Evolutionary conservation across 73 alveolate species (phyloP).

Genomic region (Urostyla sp.): DNA sequence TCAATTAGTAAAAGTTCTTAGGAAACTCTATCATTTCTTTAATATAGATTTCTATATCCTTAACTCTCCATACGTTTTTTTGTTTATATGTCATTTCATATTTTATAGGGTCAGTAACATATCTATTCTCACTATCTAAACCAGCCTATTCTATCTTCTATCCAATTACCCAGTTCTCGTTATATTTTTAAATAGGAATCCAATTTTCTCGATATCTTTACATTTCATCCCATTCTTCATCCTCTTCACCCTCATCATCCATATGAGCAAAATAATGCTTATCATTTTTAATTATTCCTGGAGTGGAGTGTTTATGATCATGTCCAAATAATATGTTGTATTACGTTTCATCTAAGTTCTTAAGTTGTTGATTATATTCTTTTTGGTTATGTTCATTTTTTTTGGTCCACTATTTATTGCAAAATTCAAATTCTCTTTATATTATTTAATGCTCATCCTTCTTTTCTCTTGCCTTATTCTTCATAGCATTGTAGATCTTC

Average conservation of each 20-base stretch:
- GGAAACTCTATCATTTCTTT: slow-evolving; percentile 31
- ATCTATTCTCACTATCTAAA: neutral
- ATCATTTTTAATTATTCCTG: slow-evolving; percentile 26
- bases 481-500: slow-evolving; percentile 35
- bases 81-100: slow-evolving; percentile 33
- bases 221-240: slow-evolving; percentile 54
- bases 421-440: neutral
- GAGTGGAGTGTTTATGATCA: slow-evolving; percentile 16
- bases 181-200: neutral
- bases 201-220: slow-evolving; percentile 25
- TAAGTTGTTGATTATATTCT: slow-evolving; percentile 13
- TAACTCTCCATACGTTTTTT: slow-evolving; percentile 36
- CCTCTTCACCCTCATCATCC: slow-evolving; percentile 3
- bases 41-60: slow-evolving; percentile 28
- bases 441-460: slow-evolving; percentile 5
- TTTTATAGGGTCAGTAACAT: slow-evolving; percentile 1
- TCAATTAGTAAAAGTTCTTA: slow-evolving; percentile 11
- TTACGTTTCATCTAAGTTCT: slow-evolving; percentile 1
- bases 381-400: slow-evolving; percentile 1
- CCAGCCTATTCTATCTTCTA: neutral
- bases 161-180: slow-evolving; percentile 23
- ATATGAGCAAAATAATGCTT: neutral
- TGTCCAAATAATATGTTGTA: slow-evolving; percentile 3
- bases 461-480: slow-evolving; percentile 3
- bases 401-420: slow-evolving; percentile 6